Evolutionary conservation across 1,284 basidiomycete species (phyloP), one percentile per base, ranked within the genome.

Genomic region (Wolfiporia cocos): DNA sequence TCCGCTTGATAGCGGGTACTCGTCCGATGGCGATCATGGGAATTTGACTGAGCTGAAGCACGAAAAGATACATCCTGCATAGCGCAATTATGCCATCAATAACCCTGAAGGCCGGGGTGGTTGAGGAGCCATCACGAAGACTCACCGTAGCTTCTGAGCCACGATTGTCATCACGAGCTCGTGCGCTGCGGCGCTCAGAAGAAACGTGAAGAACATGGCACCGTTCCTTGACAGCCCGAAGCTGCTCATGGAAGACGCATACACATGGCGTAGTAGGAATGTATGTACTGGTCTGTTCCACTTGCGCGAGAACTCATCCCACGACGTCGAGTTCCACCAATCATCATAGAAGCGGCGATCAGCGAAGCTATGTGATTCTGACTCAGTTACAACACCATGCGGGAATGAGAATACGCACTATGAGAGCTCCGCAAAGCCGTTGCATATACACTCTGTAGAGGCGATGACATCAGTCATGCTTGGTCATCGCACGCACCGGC

Each of bases 311-410:
- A 96, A 99, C 61, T 97, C 92, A 58, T 97, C 96, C 86, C 91
- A 95, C 2, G 87, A 88, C 0, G 87, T 92, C 1, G 91, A 90
- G 67, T 98, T 99, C 95, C 95, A 98, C 86, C 92, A 97, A 61
- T 97, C 94, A 64, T 93, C 88, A 64, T 98, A 99, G 63, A 98
- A 98, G 53, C 93, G 88, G 32, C 95, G 76, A 61, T 99, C 95
- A 20, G 92, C 92, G 59, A 98, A 99, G 59, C 86, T 87, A 28
- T 9, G 7, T 9, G 26, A 28, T 7, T 7, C 26, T 28, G 14
- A 28, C 7, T 14, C 7, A 9, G 26, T 14, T 28, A 28, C 14
- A 28, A 7, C 26, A 9, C 14, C 7, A 9, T 14, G 14, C 7
- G 26, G 26, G 26, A 31, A 9, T 34, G 28, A n/a, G 20, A 2